Evolutionary conservation across 192 early-diverging fungal species (phyloP), one percentile per base, ranked within the genome.

Genomic region (Coemansia biformis): DNA sequence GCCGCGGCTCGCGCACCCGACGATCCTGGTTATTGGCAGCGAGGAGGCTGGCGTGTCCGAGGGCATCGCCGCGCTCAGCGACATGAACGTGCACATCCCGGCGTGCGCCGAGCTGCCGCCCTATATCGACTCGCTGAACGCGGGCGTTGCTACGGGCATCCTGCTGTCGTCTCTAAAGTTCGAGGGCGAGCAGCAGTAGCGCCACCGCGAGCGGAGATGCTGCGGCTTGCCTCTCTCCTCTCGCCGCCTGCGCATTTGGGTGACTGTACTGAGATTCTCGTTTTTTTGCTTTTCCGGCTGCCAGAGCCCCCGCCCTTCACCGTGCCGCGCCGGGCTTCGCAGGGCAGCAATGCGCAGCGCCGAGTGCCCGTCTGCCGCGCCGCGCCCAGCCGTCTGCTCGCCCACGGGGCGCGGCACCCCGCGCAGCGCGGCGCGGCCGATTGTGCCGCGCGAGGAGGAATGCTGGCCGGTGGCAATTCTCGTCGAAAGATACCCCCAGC

Each of bases 101-200:
- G 31, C 44, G 12, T 16, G 38, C 32, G 35, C 57, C 2, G 61
- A 63, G 12, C 40, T 53, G 6, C 60, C 60, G 10, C 23, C 41
- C 8, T 38, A 50, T 29, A 36, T 70, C 29, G 74, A 76, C 55
- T 69, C 66, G 39, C 55, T 76, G 37, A 76, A 76, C 39, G 74
- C 69, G 3, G 57, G 57, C 23, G 74, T 76, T 9, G 74, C 74
- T 7, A 57, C 74, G 2, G 66, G 60, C 14, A 32, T 66, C 19
- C 21, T 70, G 1, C 54, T 76, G 22, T 50, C 67, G 2, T 12
- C 46, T 3, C n/a, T 71, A 13, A 46, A 28, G 16, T 52, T 61
- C 16, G 17, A 14, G 6, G 59, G 44, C 36, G 50, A 61, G 22
- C 52, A 36, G 18, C 2, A 34, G n/a, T n/a, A n/a, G n/a, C n/a